phyloP scores from a whole-genome alignment of 2,329 filamentous ascomycete species.

The Xylaria sp. region DNA sequence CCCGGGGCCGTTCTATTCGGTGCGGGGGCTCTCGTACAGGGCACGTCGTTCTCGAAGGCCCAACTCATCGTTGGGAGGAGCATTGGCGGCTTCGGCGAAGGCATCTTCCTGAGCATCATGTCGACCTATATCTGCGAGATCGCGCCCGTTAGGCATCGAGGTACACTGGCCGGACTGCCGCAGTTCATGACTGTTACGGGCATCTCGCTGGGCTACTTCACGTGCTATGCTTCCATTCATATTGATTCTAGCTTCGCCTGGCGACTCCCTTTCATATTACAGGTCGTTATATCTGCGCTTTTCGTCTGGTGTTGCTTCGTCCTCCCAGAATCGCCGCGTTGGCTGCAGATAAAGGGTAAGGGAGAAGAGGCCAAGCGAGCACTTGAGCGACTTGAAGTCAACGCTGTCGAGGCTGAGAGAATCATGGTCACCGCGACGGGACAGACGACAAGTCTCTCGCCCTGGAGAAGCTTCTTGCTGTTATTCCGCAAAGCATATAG shows the following conservation, averaged over 20 bases:
- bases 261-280: conserved; percentile 65
- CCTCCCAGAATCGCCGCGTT: conserved; percentile 66
- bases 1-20: conserved; percentile 62
- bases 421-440: conserved; percentile 52
- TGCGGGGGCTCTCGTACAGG: conserved; percentile 63
- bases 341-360: conserved; percentile 62
- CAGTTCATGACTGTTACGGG: conserved; percentile 63
- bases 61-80: conserved; percentile 66
- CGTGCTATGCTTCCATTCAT: conserved; percentile 64
- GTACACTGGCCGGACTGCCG: conserved; percentile 61
- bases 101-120: conserved; percentile 66
- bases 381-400: conserved; percentile 56
- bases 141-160: conserved; percentile 61
- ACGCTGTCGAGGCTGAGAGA: conserved; percentile 58
- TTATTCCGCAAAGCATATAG: conserved; percentile 53
- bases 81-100: conserved; percentile 68
- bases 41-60: conserved; percentile 55
- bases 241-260: conserved; percentile 62
- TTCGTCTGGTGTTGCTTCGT: conserved; percentile 54
- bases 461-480: conserved; percentile 48
- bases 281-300: conserved; percentile 53
- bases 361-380: conserved; percentile 56
- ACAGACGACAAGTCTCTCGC: conserved; percentile 46
- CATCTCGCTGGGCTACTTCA: conserved; percentile 66
- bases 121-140: conserved; percentile 71